phyloP scores from a whole-genome alignment of 306 rosid species.

The Castanopsis chinensis region DNA sequence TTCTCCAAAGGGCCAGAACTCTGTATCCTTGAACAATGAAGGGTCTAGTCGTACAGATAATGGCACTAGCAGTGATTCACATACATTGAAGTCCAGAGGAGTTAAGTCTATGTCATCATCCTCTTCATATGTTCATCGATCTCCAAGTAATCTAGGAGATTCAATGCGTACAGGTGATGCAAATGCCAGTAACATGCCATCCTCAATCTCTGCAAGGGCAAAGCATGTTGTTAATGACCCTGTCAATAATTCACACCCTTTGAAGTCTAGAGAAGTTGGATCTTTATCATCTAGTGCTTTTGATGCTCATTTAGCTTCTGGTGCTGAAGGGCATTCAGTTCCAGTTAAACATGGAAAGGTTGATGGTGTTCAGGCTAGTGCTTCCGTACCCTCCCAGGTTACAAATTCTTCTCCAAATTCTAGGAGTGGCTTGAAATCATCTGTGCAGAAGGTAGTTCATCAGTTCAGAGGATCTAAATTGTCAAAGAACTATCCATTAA shows the following conservation, averaged over 20 bases:
- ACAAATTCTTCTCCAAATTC: slow-evolving; percentile 46
- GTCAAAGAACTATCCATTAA: slow-evolving; percentile 39
- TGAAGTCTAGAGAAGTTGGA: slow-evolving; percentile 39
- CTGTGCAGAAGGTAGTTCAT: slow-evolving; percentile 77
- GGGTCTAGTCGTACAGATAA: slow-evolving; percentile 20
- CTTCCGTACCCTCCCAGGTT: slow-evolving; percentile 42
- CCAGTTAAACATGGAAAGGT: slow-evolving; percentile 33
- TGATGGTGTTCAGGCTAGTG: slow-evolving; percentile 37
- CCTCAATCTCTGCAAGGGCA: slow-evolving; percentile 35
- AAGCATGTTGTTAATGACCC: slow-evolving; percentile 34
- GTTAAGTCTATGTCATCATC: slow-evolving; percentile 34
- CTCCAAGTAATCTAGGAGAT: slow-evolving; percentile 24
- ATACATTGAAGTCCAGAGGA: slow-evolving; percentile 34
- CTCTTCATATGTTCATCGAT: slow-evolving; percentile 25
- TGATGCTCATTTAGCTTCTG: slow-evolving; percentile 39
- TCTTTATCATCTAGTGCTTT: slow-evolving; percentile 12
- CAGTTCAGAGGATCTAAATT: slow-evolving; percentile 77
- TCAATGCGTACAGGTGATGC: slow-evolving; percentile 36
- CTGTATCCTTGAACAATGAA: slow-evolving; percentile 26
- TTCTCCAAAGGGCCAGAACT: slow-evolving; percentile 29
- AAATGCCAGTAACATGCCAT: slow-evolving; percentile 31
- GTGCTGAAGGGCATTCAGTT: slow-evolving; percentile 30
- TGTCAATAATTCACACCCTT: slow-evolving; percentile 12
- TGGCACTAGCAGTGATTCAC: slow-evolving; percentile 22
- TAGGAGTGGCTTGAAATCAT: slow-evolving; percentile 64